Percentiles rank a stretch among this genome's conserved stretches.
These are phyloP conservation scores for Candida ponderosae DNA, from an alignment of 805 yeast species.

Conservation along the genomic window DNA sequence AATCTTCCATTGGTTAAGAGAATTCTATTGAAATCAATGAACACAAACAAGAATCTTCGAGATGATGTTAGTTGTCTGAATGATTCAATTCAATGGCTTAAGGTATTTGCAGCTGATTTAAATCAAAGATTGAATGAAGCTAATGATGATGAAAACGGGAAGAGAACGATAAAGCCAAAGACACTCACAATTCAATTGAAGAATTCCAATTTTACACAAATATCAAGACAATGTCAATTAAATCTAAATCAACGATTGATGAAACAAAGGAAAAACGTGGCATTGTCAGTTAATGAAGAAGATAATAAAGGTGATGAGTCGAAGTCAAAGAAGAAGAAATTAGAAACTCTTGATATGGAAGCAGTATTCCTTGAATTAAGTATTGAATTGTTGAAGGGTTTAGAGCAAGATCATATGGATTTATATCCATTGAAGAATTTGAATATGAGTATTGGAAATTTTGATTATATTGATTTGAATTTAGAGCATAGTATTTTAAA, in stretches of 20 bases:
- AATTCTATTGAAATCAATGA: constrained; percentile 75
- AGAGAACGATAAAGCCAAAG: constrained; percentile 33
- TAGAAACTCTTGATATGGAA: constrained; percentile 8
- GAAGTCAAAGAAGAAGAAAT: no score
- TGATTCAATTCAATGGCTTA: constrained; percentile 54
- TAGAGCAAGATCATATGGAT: constrained; percentile 22
- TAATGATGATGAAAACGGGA: constrained; percentile 51
- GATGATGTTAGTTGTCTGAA: constrained; percentile 1
- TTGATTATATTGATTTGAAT: constrained; percentile 32
- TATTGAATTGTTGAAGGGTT: constrained; percentile 32
- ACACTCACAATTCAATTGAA: constrained; percentile 34
- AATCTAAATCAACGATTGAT: constrained; percentile 4
- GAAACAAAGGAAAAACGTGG: no score
- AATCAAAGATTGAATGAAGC: constrained; percentile 62
- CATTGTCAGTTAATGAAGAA: constrained; percentile 6
- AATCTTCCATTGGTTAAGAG: constrained; percentile 47
- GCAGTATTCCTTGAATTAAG: constrained; percentile 23
- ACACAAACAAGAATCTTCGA: constrained; percentile 75
- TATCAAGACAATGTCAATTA: constrained; percentile 17
- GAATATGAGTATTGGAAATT: constrained; percentile 45
- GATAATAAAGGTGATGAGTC: no score
- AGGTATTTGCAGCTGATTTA: constrained; percentile 76
- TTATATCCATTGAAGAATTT: constrained; percentile 44
- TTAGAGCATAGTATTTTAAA: constrained; percentile 10
- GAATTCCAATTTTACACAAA: background rate